Evolutionary conservation across 2,329 filamentous ascomycete genomes (phyloP), one percentile per base, ranked within the genome.

Genomic region (Cladorrhinum sp.): DNA sequence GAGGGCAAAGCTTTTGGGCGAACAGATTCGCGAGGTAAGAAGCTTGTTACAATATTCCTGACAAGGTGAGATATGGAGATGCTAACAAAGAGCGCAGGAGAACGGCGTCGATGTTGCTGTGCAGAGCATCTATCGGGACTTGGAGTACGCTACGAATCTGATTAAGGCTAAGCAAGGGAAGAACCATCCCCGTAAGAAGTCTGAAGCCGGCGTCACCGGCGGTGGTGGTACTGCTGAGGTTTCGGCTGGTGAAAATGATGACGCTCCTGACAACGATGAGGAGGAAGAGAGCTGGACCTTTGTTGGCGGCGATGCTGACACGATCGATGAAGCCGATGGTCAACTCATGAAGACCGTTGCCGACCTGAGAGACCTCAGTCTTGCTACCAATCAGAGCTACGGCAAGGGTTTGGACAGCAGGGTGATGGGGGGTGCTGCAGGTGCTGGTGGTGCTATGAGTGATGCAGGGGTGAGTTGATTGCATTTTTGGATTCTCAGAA

Each of bases 281-380:
- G 88, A 89, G 63, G 87, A 91, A 69, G 92, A 96, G 72, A 91
- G 88, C 71, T 98, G 93, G 93, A 97, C 93, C 0, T 92, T 97
- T 74, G 83, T 97, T 20, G 92, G 91, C 5, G 77, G 74, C 57
- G 79, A 80, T 63, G 76, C 76, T 0, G 78, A 81, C 51, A 74
- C 77, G 1, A 78, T 80, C 16, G 73, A 75, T 23, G 74, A 75
- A 20, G 69, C 72, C 32, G 62, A 69, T 1, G 72, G 75, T 41
- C 57, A 16, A 1, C 49, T 64, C 10, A 50, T 64, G 50, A 67
- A 62, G 48, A 62, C 62, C 0, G 58, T 57, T 25, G 50, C 55
- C 6, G 52, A 62, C n/a, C 24, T 62, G 20, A 53, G 53, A 13
- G 53, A 56, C 20, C 38, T 54, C 24, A 53, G 25, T 20, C 32